Percentiles rank a stretch among this genome's conserved stretches.
Conservation (phyloP, 345 rosid genomes). For the Lepidium africanum region DNA sequence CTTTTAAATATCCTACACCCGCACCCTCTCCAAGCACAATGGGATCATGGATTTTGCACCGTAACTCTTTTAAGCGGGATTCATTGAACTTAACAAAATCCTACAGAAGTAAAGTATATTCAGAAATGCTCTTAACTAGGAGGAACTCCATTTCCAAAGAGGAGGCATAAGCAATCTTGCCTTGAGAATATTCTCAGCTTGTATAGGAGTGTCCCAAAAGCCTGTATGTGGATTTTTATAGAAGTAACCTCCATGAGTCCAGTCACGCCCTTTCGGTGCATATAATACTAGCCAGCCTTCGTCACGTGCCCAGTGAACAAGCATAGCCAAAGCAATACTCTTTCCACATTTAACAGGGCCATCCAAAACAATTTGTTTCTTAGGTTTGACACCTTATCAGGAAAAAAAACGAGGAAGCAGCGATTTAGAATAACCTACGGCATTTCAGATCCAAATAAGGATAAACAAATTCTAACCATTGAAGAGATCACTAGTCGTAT, state of each 20-base stretch:
- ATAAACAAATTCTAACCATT: background rate
- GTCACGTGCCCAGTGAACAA: constrained; percentile 96
- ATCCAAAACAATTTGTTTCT: constrained; percentile 86
- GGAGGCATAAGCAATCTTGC: constrained; percentile 30
- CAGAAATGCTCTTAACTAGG: background rate
- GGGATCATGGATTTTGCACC: constrained; percentile 69
- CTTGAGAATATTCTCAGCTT: constrained; percentile 82
- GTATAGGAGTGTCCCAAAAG: constrained; percentile 92
- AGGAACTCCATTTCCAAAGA: background rate
- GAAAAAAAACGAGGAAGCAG: background rate
- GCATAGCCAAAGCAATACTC: constrained; percentile 90
- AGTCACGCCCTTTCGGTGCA: constrained; percentile 76
- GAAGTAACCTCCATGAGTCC: constrained; percentile 91
- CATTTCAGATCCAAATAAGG: background rate
- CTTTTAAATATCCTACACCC: constrained; percentile 87
- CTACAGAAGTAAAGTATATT: constrained; percentile 29
- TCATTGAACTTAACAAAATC: constrained; percentile 70
- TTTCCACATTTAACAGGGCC: constrained; percentile 91
- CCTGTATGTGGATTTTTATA: constrained; percentile 75
- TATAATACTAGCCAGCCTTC: constrained; percentile 96
- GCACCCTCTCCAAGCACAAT: constrained; percentile 87
- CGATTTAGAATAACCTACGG: background rate
- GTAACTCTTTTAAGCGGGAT: constrained; percentile 48
- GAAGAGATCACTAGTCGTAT: background rate
- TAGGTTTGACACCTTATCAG: constrained; percentile 45